Evolutionary conservation across 1,139 yeast species (phyloP).

Genomic region (Wickerhamiella infanticola): DNA sequence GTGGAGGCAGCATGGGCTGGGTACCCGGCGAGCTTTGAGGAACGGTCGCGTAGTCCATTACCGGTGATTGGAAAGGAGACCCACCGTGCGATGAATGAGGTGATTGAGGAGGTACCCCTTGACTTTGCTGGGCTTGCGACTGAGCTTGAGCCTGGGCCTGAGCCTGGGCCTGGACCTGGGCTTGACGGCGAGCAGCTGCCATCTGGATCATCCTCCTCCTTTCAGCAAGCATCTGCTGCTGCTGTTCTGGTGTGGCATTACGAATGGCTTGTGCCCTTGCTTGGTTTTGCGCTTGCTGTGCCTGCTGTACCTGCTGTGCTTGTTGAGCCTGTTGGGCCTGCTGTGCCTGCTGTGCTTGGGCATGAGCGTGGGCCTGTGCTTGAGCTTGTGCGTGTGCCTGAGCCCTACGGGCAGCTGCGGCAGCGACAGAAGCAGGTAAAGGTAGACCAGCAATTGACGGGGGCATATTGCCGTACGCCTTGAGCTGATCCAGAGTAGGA

Average conservation of each 20-base stretch:
- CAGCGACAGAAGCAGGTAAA: slow-evolving; percentile 15
- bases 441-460: slow-evolving; percentile 18
- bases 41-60: neutral
- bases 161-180: neutral
- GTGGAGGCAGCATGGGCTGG: neutral
- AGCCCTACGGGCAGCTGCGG: slow-evolving; percentile 11
- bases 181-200: neutral
- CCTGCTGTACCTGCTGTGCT: slow-evolving; percentile 12
- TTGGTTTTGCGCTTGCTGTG: slow-evolving; percentile 6
- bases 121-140: neutral
- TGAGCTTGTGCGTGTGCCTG: slow-evolving; percentile 16
- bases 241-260: slow-evolving; percentile 2
- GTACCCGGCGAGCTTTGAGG: neutral
- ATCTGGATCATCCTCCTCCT: slow-evolving; percentile 13
- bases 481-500: neutral
- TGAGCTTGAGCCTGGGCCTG: neutral
- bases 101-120: neutral
- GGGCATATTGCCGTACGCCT: neutral
- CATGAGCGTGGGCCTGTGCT: slow-evolving; percentile 21
- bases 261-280: slow-evolving; percentile 1
- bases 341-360: slow-evolving; percentile 16
- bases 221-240: slow-evolving; percentile 12
- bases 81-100: neutral
- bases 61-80: neutral
- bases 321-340: slow-evolving; percentile 8